Percentiles rank a stretch among this genome's conserved stretches.
Evolutionary conservation across 495 filamentous ascomycete genomes (phyloP).

Genomic region (Hyaloscypha finlandica): DNA sequence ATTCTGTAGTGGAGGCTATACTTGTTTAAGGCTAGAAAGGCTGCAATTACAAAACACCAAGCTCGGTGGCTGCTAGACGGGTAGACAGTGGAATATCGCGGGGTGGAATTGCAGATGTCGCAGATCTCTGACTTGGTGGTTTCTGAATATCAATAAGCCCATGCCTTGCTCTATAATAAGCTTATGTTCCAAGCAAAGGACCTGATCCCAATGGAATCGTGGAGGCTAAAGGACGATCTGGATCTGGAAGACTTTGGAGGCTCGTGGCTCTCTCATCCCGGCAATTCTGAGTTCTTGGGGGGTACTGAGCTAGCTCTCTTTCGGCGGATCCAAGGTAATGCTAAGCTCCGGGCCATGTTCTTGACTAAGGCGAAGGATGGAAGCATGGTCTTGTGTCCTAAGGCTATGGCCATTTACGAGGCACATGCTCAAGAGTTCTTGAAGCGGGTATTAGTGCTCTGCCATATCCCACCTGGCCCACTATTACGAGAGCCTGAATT

Average conservation of each 20-base stretch:
- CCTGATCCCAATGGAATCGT: conserved; percentile 11
- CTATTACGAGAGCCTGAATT: conserved; percentile 12
- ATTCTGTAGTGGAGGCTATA: conserved; percentile 25
- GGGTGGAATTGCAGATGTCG: conserved; percentile 14
- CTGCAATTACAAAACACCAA: conserved; percentile 15
- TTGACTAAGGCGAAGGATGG: background rate
- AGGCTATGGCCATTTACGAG: background rate
- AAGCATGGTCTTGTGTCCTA: background rate
- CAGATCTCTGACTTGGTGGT: conserved; percentile 16
- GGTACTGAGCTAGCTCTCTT: conserved; percentile 7
- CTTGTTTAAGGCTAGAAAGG: conserved; percentile 1
- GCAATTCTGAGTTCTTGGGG: background rate
- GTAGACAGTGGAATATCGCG: conserved; percentile 17
- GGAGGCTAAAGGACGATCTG: conserved; percentile 18
- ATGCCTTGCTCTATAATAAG: conserved; percentile 23
- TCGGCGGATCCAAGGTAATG: conserved; percentile 8
- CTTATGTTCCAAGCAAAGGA: conserved; percentile 12
- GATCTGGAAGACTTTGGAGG: conserved; percentile 19
- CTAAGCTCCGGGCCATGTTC: conserved; percentile 20
- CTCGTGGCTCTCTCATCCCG: conserved; percentile 19
- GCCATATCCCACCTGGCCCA: background rate
- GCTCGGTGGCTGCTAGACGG: conserved; percentile 21
- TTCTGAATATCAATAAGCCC: conserved; percentile 18
- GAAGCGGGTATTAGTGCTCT: background rate
- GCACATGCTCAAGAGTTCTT: conserved; percentile 6